phyloP scores from a whole-genome alignment of 306 rosid species.

The Vigna trinervia region DNA sequence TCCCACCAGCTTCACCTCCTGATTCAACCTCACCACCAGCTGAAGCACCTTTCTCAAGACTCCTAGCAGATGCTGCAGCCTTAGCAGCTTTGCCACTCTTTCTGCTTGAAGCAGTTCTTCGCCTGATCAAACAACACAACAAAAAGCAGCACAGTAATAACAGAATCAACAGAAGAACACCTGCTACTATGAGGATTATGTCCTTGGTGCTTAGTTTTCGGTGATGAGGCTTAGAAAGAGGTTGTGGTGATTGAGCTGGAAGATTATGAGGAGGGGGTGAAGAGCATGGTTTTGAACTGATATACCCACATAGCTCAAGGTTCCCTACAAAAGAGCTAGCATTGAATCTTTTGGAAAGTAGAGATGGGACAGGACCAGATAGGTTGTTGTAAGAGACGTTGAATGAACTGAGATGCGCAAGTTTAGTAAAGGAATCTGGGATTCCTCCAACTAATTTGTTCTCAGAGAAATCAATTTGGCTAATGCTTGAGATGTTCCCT shows the following conservation, averaged over 20 bases:
- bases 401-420: slow-evolving; percentile 72
- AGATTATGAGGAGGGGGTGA: slow-evolving; percentile 56
- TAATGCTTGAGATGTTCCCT: slow-evolving; percentile 73
- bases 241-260: slow-evolving; percentile 62
- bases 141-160: slow-evolving; percentile 76
- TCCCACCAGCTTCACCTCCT: slow-evolving; percentile 80
- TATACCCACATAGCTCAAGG: slow-evolving; percentile 77
- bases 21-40: slow-evolving; percentile 60
- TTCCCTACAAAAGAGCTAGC: slow-evolving; percentile 86
- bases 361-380: slow-evolving; percentile 78
- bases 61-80: slow-evolving; percentile 51
- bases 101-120: slow-evolving; percentile 62
- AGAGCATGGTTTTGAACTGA: slow-evolving; percentile 67
- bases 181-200: slow-evolving; percentile 84
- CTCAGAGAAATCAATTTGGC: slow-evolving; percentile 67
- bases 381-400: slow-evolving; percentile 89
- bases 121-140: slow-evolving; percentile 72
- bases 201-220: slow-evolving; percentile 74
- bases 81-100: slow-evolving; percentile 52
- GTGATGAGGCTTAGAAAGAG: slow-evolving; percentile 51
- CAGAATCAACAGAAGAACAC: slow-evolving; percentile 68
- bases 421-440: slow-evolving; percentile 66
- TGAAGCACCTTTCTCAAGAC: slow-evolving; percentile 58
- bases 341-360: slow-evolving; percentile 77
- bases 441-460: slow-evolving; percentile 71